Conservation (phyloP, 305 asterid species). For the Rubia balearica region DNA sequence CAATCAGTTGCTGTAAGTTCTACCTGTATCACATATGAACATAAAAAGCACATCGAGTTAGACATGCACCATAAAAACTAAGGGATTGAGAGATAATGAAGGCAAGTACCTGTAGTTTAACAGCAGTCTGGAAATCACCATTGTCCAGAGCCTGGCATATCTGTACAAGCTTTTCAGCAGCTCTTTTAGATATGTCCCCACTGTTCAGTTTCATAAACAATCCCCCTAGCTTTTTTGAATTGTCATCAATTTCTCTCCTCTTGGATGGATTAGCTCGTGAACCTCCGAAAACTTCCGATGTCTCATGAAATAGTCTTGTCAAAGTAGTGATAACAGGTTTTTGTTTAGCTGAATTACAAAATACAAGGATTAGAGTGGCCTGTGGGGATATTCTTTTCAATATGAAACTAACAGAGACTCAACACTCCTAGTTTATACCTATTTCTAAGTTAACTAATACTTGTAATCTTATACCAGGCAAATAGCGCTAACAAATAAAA, state of each 20-base stretch:
- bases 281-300: constrained; percentile 91
- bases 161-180: constrained; percentile 87
- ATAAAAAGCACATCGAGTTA: not conserved
- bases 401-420: not conserved
- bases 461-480: not conserved
- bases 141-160: constrained; percentile 83
- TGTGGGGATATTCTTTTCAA: not conserved
- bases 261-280: constrained; percentile 87
- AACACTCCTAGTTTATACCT: not conserved
- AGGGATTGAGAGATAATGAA: not conserved
- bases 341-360: constrained; percentile 61
- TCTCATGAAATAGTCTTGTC: constrained; percentile 86
- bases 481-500: not conserved
- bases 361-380: constrained; percentile 7
- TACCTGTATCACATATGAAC: constrained; percentile 37
- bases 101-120: constrained; percentile 76
- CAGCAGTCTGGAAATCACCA: constrained; percentile 77
- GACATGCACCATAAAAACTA: not conserved
- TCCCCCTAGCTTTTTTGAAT: constrained; percentile 85
- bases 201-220: constrained; percentile 77
- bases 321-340: constrained; percentile 81
- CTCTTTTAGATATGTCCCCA: constrained; percentile 89
- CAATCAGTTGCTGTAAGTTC: constrained; percentile 92
- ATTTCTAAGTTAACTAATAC: not conserved
- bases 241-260: constrained; percentile 96